Evolutionary conservation across 164 flowering plant genomes (phyloP), one percentile per base, ranked within the genome.

Genomic region (Pachysandra terminalis): DNA sequence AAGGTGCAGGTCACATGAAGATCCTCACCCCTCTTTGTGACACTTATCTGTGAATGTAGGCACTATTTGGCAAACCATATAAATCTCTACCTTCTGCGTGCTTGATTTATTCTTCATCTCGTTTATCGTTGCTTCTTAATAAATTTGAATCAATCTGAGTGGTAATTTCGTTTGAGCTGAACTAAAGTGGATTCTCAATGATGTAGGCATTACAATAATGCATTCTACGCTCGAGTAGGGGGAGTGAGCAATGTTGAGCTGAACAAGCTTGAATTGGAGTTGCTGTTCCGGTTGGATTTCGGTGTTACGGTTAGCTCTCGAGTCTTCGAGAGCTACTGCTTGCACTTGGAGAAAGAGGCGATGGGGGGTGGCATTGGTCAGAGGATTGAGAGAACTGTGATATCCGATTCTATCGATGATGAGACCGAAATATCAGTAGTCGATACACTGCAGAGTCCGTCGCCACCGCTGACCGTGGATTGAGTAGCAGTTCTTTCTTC

Each of bases 141-240:
- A 32, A 32, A 3, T 32, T 32, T 32, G 37, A 32, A 7, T 7
- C 7, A 32, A 32, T 32, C 37, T 32, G 37, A 32, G 37, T 32
- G 37, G 37, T 32, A 3, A 32, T 32, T 32, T 32, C 37, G 7
- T 32, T 32, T 32, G 37, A 32, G 37, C 5, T 32, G 7, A 32
- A 7, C 37, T 7, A 32, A 32, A 3, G 7, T 32, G 37, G 37
- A 32, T 32, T 32, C 7, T 32, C 15, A 17, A 8, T n/a, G 19
- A 15, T 77, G 64, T 84, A 94, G 98, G 81, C 98, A 95, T 24
- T 89, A 87, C 25, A 88, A 95, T 78, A 95, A 95, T 72, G 91
- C 92, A 56, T 86, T 91, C 68, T 95, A 79, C 63, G 97, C 97
- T 0, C 71, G 89, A 53, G 97, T 95, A n/a, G 98, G 97, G 16